Percentiles rank a stretch among this genome's conserved stretches.
Evolutionary conservation across 2,329 filamentous ascomycete genomes (phyloP).

Genomic region (Claviceps monticola): DNA sequence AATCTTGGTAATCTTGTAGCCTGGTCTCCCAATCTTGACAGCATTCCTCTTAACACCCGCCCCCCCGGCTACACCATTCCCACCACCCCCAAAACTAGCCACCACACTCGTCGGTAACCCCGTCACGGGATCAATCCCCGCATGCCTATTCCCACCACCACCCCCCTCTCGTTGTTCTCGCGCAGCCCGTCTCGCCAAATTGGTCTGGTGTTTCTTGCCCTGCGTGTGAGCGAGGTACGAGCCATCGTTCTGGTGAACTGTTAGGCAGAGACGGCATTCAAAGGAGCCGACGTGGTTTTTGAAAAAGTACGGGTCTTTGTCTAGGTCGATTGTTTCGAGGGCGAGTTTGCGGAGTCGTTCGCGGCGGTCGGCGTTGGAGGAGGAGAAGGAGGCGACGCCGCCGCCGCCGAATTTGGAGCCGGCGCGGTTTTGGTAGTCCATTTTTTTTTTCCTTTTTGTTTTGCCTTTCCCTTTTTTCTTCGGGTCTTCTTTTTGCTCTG

Average conservation of each 20-base stretch:
- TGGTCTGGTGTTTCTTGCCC: slow-evolving; percentile 97
- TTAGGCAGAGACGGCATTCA: slow-evolving; percentile 92
- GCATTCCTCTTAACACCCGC: slow-evolving; percentile 62
- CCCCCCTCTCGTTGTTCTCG: slow-evolving; percentile 82
- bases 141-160: slow-evolving; percentile 18
- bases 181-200: slow-evolving; percentile 88
- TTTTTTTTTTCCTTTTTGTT: neutral
- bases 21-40: slow-evolving; percentile 89
- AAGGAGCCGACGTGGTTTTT: slow-evolving; percentile 98
- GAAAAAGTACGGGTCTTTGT: slow-evolving; percentile 99
- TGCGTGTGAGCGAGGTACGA: slow-evolving; percentile 98
- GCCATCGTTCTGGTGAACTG: slow-evolving; percentile 97
- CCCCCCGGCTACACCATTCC: neutral
- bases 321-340: slow-evolving; percentile 95
- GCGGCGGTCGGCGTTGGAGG: slow-evolving; percentile 91
- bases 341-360: slow-evolving; percentile 96
- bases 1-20: slow-evolving; percentile 96
- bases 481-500: neutral
- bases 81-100: slow-evolving; percentile 40
- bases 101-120: slow-evolving; percentile 62
- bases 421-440: slow-evolving; percentile 79
- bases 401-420: slow-evolving; percentile 97
- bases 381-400: slow-evolving; percentile 84
- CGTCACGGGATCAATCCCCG: slow-evolving; percentile 49
- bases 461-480: neutral